Conservation (phyloP, 805 yeast genomes). For the Lipomyces yamadae region DNA sequence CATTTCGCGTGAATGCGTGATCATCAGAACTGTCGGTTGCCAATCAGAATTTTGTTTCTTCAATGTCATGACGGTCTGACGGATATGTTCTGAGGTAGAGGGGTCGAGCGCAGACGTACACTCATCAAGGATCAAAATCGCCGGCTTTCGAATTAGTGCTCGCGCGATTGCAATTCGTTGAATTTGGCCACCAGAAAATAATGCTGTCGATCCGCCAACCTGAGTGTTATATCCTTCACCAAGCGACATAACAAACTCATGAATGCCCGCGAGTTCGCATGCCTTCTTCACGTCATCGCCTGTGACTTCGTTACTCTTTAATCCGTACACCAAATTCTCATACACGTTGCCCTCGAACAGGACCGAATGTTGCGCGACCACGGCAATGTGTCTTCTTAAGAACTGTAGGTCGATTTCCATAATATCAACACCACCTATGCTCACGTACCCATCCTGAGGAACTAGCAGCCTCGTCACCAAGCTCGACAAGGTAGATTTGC, state of each 20-base stretch:
- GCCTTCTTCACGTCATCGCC: conserved; percentile 45
- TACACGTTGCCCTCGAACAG: conserved; percentile 75
- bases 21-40: conserved; percentile 54
- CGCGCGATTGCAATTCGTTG: conserved; percentile 86
- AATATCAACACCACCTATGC: conserved; percentile 56
- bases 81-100: conserved; percentile 58
- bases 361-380: conserved; percentile 75
- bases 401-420: conserved; percentile 51
- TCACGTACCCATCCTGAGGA: conserved; percentile 49
- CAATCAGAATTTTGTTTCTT: neutral
- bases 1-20: conserved; percentile 76
- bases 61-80: conserved; percentile 53
- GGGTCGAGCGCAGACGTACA: conserved; percentile 87
- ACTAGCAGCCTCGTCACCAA: conserved; percentile 61
- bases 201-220: conserved; percentile 54
- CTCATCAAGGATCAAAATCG: conserved; percentile 75
- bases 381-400: conserved; percentile 60
- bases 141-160: conserved; percentile 71
- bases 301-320: conserved; percentile 29
- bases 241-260: conserved; percentile 58
- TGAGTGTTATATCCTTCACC: conserved; percentile 64
- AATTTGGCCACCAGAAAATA: conserved; percentile 87
- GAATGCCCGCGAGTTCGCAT: conserved; percentile 56
- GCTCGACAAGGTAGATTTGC: conserved; percentile 78
- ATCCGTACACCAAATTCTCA: conserved; percentile 74